Evolutionary conservation across 2,329 filamentous ascomycete species (phyloP), one percentile per base, ranked within the genome.

Genomic region (Monascus ruber): DNA sequence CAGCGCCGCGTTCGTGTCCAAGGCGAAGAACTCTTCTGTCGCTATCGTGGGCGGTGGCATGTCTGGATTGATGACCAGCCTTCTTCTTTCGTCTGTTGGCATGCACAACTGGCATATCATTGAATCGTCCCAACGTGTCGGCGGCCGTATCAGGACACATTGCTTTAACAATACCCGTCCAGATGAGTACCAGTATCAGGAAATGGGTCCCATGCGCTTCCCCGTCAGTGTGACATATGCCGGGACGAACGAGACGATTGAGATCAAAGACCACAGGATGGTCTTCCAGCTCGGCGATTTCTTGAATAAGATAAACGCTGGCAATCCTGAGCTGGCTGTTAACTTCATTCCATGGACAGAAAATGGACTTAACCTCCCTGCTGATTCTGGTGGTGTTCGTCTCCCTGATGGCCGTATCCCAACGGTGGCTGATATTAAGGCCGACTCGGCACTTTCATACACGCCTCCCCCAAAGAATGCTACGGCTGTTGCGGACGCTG

Each of bases 11-110:
- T 17, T 17, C 17, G 17, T 17, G 17, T 17, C 17, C 17, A 17
- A 3, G 17, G 17, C 17, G 17, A 47, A 49, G 28, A 50, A 49
- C 33, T 43, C 43, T 6, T 43, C 42, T 1, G 49, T 59, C 27
- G 55, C 69, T 46, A 64, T 68, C 42, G 56, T 69, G 35, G 65
- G 65, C 35, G 64, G 56, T 24, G 65, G 65, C 41, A 65, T 66
- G 48, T 69, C 70, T 33, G 68, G 68, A 32, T 62, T 66, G 29
- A 58, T 63, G 24, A 68, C 66, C 3, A 65, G 62, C 2, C 42
- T 69, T 24, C 58, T 68, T 42, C 60, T 69, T 3, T 59, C 67
- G 37, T 61, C 57, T 11, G 59, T 66, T 4, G 65, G 66, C 1
- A 43, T 69, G 9, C 58, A 60, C 9, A 66, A 68, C 37, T 64